phyloP scores from a whole-genome alignment of 495 filamentous ascomycete species.

The Hypoxylon subgilvum region DNA sequence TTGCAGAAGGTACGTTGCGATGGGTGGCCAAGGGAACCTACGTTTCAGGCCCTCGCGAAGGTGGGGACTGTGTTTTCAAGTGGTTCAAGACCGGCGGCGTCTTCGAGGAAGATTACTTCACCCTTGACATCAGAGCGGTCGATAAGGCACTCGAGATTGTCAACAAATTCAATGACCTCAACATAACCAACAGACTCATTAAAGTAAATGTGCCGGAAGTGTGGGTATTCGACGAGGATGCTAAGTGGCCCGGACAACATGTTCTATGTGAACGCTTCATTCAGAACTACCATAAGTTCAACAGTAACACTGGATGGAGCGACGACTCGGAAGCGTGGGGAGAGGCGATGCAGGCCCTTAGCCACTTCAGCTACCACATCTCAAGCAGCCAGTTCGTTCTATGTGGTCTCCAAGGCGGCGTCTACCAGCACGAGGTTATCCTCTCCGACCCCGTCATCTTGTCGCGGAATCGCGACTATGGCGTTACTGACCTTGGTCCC shows the following conservation, averaged over 20 bases:
- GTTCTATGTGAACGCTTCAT: constrained; percentile 45
- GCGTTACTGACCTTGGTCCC: constrained; percentile 46
- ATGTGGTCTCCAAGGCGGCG: constrained; percentile 49
- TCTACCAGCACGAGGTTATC: constrained; percentile 40
- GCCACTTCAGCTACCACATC: constrained; percentile 52
- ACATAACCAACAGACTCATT: constrained; percentile 35
- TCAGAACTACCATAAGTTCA: constrained; percentile 51
- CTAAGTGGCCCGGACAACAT: constrained; percentile 20
- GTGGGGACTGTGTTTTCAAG: constrained; percentile 45
- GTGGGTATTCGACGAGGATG: constrained; percentile 26
- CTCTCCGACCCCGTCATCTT: constrained; percentile 48
- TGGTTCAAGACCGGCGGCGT: constrained; percentile 45
- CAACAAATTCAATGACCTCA: constrained; percentile 44
- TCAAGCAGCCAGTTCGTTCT: constrained; percentile 45
- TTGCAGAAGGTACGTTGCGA: constrained; percentile 42
- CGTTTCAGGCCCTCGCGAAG: constrained; percentile 22
- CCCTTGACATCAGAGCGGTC: constrained; percentile 44
- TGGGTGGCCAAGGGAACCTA: constrained; percentile 44
- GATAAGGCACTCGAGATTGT: constrained; percentile 44
- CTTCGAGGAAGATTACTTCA: constrained; percentile 43
- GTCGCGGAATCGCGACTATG: constrained; percentile 39
- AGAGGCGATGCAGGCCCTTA: constrained; percentile 49
- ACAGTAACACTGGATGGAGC: constrained; percentile 50
- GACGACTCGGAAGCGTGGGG: constrained; percentile 32
- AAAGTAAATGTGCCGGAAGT: constrained; percentile 44